Percentiles rank a stretch among this genome's conserved stretches.
phyloP scores from a whole-genome alignment of 768 basidiomycete species.

The Austroboletus eburneus region DNA sequence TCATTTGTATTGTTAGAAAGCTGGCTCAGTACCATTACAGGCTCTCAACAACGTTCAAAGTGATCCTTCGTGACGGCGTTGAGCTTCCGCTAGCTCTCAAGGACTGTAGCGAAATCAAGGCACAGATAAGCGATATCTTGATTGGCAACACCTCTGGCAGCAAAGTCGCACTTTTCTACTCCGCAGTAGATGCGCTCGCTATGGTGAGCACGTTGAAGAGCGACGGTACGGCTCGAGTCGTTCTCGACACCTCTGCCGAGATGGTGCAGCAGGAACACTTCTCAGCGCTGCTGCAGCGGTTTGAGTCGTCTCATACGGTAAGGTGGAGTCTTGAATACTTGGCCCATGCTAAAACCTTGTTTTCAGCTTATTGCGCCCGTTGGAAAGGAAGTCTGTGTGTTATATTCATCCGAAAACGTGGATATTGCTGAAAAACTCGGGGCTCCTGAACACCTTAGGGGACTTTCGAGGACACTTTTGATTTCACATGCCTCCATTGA shows the following conservation, averaged over 20 bases:
- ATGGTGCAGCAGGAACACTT: conserved; percentile 45
- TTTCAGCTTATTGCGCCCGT: conserved; percentile 55
- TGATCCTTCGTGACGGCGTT: conserved; percentile 49
- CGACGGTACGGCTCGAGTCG: conserved; percentile 46
- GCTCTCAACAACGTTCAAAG: conserved; percentile 34
- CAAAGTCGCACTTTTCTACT: conserved; percentile 62
- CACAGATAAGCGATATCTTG: conserved; percentile 35
- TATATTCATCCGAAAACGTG: conserved; percentile 52
- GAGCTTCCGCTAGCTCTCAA: conserved; percentile 48
- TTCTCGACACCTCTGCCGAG: conserved; percentile 37
- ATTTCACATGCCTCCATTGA: conserved; percentile 55
- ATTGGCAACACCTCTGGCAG: conserved; percentile 35
- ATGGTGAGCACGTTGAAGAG: conserved; percentile 52
- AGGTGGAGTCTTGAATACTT: conserved; percentile 11
- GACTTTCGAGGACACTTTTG: conserved; percentile 43
- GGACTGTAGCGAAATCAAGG: conserved; percentile 34
- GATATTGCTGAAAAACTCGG: conserved; percentile 47
- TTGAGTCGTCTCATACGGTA: conserved; percentile 54
- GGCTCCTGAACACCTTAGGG: conserved; percentile 42
- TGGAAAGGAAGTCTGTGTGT: conserved; percentile 49
- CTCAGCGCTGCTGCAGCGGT: conserved; percentile 43
- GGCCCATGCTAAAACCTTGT: background rate
- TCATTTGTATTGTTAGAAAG: background rate
- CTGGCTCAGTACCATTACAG: conserved; percentile 13
- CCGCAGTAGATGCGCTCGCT: conserved; percentile 39